Conservation (phyloP, 1,284 basidiomycete genomes). For the Waitea zeae region DNA sequence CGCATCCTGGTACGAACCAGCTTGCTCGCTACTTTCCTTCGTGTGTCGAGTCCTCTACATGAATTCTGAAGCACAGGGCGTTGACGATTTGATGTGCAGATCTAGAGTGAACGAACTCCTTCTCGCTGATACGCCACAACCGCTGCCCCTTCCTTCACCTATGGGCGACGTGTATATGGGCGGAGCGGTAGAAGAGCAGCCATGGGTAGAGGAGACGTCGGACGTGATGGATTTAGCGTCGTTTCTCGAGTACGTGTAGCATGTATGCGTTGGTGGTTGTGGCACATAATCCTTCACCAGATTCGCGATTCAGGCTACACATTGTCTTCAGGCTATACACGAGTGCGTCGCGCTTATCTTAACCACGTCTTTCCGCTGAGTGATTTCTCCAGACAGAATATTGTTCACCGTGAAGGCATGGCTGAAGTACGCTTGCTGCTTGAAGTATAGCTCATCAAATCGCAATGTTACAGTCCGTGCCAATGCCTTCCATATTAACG, state of each 20-base stretch:
- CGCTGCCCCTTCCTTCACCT: conserved; percentile 21
- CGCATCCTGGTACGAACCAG: conserved; percentile 47
- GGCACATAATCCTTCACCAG: conserved; percentile 15
- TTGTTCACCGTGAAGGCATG: conserved; percentile 23
- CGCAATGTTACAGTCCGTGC: conserved; percentile 35
- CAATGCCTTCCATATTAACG: conserved; percentile 56
- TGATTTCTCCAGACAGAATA: conserved; percentile 5
- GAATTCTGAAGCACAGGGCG: no score
- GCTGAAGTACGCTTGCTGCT: no score
- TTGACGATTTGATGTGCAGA: background rate
- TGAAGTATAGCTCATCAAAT: no score
- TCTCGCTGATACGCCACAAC: conserved; percentile 32
- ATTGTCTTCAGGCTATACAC: conserved; percentile 49
- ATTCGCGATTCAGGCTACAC: conserved; percentile 56
- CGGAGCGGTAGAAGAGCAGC: conserved; percentile 26
- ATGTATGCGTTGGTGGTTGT: background rate
- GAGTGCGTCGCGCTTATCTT: conserved; percentile 18
- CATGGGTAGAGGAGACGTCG: conserved; percentile 36
- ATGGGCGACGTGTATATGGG: conserved; percentile 38
- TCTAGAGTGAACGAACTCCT: conserved; percentile 50
- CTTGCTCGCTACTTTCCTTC: conserved; percentile 49
- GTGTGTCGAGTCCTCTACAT: no score
- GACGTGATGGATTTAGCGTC: conserved; percentile 61
- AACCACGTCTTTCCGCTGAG: conserved; percentile 1
- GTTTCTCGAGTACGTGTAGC: conserved; percentile 41